Percentiles rank a stretch among this genome's conserved stretches.
Conservation (phyloP, 345 rosid species). For the Balakata baccata region DNA sequence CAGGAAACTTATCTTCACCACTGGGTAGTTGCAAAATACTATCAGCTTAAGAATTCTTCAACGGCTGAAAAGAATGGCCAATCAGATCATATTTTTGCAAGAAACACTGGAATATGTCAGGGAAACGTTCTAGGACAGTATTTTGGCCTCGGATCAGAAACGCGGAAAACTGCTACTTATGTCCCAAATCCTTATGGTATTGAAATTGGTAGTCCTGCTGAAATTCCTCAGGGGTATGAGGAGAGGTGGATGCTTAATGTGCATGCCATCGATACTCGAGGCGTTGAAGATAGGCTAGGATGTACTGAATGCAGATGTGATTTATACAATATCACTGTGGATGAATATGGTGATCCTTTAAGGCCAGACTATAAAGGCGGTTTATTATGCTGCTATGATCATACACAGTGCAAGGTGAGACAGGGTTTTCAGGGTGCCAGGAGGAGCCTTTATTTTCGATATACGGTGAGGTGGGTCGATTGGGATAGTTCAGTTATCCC, state of each 20-base stretch:
- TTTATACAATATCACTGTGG: constrained; percentile 68
- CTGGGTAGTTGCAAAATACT: constrained; percentile 62
- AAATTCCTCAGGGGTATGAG: constrained; percentile 60
- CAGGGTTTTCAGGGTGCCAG: constrained; percentile 48
- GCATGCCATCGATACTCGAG: constrained; percentile 87
- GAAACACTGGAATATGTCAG: constrained; percentile 71
- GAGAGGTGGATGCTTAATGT: constrained; percentile 75
- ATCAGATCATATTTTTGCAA: constrained; percentile 28
- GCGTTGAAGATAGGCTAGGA: constrained; percentile 64
- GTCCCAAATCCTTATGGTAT: constrained; percentile 85
- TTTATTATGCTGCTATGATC: constrained; percentile 66
- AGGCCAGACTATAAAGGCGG: constrained; percentile 70
- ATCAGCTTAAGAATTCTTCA: constrained; percentile 29
- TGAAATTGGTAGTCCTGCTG: constrained; percentile 63
- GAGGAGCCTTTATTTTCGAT: constrained; percentile 55
- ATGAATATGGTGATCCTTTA: constrained; percentile 45
- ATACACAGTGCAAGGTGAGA: constrained; percentile 51
- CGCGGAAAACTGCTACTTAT: constrained; percentile 55
- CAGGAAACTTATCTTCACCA: constrained; percentile 91
- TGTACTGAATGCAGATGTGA: constrained; percentile 76
- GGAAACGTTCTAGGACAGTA: constrained; percentile 40
- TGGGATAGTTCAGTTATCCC: constrained; percentile 61
- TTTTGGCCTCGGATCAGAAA: constrained; percentile 85
- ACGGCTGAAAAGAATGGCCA: constrained; percentile 5
- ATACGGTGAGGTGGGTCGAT: constrained; percentile 69